phyloP scores from a whole-genome alignment of 768 basidiomycete species.

The Hypholoma fasciculare region DNA sequence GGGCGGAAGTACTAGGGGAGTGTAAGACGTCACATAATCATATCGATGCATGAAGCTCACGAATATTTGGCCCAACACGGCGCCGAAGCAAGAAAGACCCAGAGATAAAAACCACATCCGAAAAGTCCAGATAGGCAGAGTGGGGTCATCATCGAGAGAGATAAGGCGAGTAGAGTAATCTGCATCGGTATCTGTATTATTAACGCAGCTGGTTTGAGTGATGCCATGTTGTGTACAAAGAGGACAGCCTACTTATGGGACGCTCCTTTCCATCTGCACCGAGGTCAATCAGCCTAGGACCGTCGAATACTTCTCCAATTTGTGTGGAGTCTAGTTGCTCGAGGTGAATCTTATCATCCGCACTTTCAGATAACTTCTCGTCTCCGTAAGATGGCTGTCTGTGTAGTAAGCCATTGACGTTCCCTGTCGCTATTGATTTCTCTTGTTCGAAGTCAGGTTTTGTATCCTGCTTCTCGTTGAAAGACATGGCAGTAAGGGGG shows the following conservation, averaged over 20 bases:
- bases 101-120: slow-evolving; percentile 56
- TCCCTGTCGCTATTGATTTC: too few relatives aligned
- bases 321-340: background rate
- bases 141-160: slow-evolving; percentile 53
- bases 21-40: background rate
- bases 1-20: slow-evolving; percentile 48
- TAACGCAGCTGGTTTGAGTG: background rate
- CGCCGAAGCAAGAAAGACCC: slow-evolving; percentile 57
- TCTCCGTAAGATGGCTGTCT: too few relatives aligned
- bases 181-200: slow-evolving; percentile 37
- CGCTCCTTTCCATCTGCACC: slow-evolving; percentile 48
- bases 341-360: background rate
- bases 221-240: background rate
- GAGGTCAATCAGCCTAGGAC: slow-evolving; percentile 36
- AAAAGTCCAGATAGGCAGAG: slow-evolving; percentile 51
- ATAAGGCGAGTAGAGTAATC: slow-evolving; percentile 50
- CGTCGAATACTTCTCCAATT: slow-evolving; percentile 28
- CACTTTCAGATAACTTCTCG: too few relatives aligned
- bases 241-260: slow-evolving; percentile 38
- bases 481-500: too few relatives aligned
- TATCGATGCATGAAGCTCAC: slow-evolving; percentile 23
- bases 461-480: background rate
- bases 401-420: too few relatives aligned
- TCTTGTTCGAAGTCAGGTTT: too few relatives aligned
- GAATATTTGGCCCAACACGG: slow-evolving; percentile 50